Evolutionary conservation across 2,329 filamentous ascomycete species (phyloP).

Genomic region (Neocatenulostroma microsporum): DNA sequence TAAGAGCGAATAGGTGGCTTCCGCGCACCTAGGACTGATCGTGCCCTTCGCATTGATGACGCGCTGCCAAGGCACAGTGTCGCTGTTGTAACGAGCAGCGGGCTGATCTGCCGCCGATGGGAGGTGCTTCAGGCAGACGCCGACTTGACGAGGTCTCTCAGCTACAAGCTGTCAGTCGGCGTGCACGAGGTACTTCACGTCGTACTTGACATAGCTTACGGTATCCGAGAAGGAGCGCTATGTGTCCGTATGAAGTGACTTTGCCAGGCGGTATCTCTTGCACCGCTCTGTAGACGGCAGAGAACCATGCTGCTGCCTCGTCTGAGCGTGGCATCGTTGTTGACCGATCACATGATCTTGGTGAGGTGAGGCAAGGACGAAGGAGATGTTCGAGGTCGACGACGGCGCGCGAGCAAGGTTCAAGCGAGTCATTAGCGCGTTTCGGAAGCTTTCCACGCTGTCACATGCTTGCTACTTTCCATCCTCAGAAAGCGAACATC

Average conservation of each 20-base stretch:
- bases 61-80: slow-evolving; percentile 88
- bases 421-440: neutral
- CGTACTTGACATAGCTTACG: slow-evolving; percentile 44
- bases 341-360: slow-evolving; percentile 13
- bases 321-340: slow-evolving; percentile 62
- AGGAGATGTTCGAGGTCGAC: neutral
- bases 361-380: too few species aligned
- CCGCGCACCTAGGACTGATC: slow-evolving; percentile 78
- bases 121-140: slow-evolving; percentile 81
- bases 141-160: slow-evolving; percentile 61
- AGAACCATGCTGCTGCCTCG: slow-evolving; percentile 66
- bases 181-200: too few species aligned
- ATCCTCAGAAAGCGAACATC: neutral
- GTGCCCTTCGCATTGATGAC: slow-evolving; percentile 81
- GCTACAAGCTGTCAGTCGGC: slow-evolving; percentile 26
- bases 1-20: too few species aligned
- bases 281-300: slow-evolving; percentile 71
- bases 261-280: slow-evolving; percentile 76
- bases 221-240: slow-evolving; percentile 62
- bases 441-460: neutral
- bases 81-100: slow-evolving; percentile 55
- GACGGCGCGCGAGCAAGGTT: neutral
- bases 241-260: slow-evolving; percentile 83
- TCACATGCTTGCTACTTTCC: slow-evolving; percentile 2
- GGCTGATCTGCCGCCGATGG: slow-evolving; percentile 42